Conservation (phyloP, 371 early-diverging fungal species). For the Apophysomyces trapeziformis region DNA sequence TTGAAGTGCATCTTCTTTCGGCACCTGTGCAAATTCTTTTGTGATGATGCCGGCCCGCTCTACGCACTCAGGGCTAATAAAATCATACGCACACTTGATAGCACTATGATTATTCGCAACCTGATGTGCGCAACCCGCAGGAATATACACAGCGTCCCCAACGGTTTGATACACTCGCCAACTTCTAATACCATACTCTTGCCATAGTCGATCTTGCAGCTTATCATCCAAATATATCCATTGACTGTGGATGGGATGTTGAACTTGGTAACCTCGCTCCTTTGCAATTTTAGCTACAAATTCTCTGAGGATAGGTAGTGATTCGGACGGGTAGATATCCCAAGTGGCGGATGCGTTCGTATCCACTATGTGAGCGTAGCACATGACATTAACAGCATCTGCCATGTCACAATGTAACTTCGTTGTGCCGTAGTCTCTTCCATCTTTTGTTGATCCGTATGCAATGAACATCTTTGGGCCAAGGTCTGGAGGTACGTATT, state of each 20-base stretch:
- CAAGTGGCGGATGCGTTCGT: constrained; percentile 59
- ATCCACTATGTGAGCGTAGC: constrained; percentile 36
- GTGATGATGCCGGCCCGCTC: constrained; percentile 47
- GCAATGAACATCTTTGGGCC: constrained; percentile 82
- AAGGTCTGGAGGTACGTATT: constrained; percentile 65
- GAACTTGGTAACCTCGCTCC: constrained; percentile 9
- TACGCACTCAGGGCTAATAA: constrained; percentile 74
- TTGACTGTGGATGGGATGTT: constrained; percentile 72
- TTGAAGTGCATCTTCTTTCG: constrained; percentile 52
- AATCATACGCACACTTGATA: constrained; percentile 72
- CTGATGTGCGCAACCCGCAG: constrained; percentile 80
- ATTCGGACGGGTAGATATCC: constrained; percentile 67
- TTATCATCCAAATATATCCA: constrained; percentile 55
- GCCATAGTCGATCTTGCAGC: constrained; percentile 40
- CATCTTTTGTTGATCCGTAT: constrained; percentile 51
- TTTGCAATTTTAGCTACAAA: constrained; percentile 42
- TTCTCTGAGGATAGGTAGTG: constrained; percentile 41
- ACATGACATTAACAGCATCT: constrained; percentile 78
- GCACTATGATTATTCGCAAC: constrained; percentile 67
- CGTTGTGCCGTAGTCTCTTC: constrained; percentile 61
- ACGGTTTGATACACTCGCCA: constrained; percentile 64
- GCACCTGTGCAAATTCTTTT: constrained; percentile 49
- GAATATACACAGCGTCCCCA: constrained; percentile 78
- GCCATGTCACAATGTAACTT: constrained; percentile 76
- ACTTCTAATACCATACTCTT: constrained; percentile 41